Evolutionary conservation across 441 rosid species (phyloP), one percentile per base, ranked within the genome.

Genomic region (Croton setiger): DNA sequence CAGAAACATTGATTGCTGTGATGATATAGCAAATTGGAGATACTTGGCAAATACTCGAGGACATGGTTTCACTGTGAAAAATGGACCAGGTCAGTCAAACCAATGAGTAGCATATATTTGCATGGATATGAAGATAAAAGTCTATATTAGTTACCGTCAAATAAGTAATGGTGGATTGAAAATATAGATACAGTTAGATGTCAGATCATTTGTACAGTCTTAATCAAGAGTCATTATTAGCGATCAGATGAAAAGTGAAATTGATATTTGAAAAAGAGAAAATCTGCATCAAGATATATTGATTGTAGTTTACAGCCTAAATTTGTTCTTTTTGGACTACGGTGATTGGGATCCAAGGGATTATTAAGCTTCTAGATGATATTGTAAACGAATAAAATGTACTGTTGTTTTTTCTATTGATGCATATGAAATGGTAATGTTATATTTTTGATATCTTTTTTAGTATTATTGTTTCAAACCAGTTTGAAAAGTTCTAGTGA

Each of bases 11-110:
- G 5, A 20, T 73, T 67, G 54, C 63, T 41, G 55, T 43, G 53
- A 37, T 54, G 53, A 57, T 72, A 67, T 58, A 55, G 69, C 71
- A 68, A 41, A 65, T 53, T 70, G 74, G 64, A 70, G 63, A 33
- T 64, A 57, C 62, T 20, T 65, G 48, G 31, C 60, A 37, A 11
- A n/a, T 70, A 11, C 36, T 52, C 31, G 1, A 55, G 36, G 5
- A 18, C 23, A 11, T 71, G 63, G 59, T 61, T 56, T 36, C 51
- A 21, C 23, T 12, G n/a, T 7, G 9, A 9, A 41, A 70, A 39
- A 64, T 64, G 36, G 4, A 59, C 64, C 59, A 72, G 75, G 75
- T 72, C 37, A 41, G 75, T 64, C 4, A 56, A 56, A 44, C 17
- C 8, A 23, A 27, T 33, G 4, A 7, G 27, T 45, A 44, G 15